A percentile compares a stretch with the other conserved stretches of the same genome.
Evolutionary conservation across 768 basidiomycete species (phyloP).

Genomic region (Daedalea quercina): DNA sequence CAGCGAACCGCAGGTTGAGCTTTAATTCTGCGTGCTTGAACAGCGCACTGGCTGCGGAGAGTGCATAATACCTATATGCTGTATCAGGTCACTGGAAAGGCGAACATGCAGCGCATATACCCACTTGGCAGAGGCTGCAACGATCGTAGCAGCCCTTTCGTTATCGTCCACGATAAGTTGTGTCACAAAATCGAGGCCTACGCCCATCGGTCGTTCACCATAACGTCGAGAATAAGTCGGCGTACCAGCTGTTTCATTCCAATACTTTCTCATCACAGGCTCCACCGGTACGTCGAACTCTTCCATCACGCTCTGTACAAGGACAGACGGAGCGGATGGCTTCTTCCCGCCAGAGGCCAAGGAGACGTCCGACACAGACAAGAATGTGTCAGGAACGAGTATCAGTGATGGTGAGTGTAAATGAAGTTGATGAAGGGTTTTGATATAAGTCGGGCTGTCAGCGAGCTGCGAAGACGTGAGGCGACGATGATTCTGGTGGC

Average conservation of each 20-base stretch:
- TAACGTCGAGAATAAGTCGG: neutral
- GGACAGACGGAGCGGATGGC: slow-evolving; percentile 43
- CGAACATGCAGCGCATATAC: slow-evolving; percentile 26
- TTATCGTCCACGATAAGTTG: slow-evolving; percentile 78
- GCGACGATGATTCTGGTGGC: neutral
- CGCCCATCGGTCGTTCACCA: neutral
- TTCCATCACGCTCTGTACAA: slow-evolving; percentile 67
- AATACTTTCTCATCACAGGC: slow-evolving; percentile 70
- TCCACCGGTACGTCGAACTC: slow-evolving; percentile 71
- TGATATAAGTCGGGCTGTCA: slow-evolving; percentile 85
- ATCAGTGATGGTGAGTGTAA: slow-evolving; percentile 64
- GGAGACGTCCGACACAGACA: slow-evolving; percentile 49
- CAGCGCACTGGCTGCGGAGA: slow-evolving; percentile 79
- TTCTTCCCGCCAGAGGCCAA: slow-evolving; percentile 38
- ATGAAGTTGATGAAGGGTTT: slow-evolving; percentile 82
- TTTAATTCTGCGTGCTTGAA: slow-evolving; percentile 78
- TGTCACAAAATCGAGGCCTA: slow-evolving; percentile 73
- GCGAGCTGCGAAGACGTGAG: slow-evolving; percentile 44
- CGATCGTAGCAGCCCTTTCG: slow-evolving; percentile 71
- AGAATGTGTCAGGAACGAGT: slow-evolving; percentile 78
- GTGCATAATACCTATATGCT: slow-evolving; percentile 57
- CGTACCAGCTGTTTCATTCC: slow-evolving; percentile 77
- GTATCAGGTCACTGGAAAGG: slow-evolving; percentile 5
- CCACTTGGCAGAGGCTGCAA: slow-evolving; percentile 76
- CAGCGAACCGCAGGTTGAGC: slow-evolving; percentile 64